Base-by-base conservation (phyloP, 176 grass and related monocot genomes). In the Cocos nucifera region DNA sequence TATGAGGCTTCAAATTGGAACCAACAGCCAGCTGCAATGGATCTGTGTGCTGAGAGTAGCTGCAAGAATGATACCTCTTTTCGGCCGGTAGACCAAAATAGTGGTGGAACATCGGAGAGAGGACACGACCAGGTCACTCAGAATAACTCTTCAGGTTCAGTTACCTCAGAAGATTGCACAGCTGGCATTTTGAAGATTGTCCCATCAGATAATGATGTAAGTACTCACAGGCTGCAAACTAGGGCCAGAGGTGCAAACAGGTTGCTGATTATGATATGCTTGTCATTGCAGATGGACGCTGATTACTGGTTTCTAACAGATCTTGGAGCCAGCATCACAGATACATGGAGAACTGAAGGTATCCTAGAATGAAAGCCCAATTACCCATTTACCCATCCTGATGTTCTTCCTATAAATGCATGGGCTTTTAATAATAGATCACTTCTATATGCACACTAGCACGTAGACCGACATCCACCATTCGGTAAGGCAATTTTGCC, bases 251-350 rank as follows among this genome's bases (percentile, higher is more conserved):
- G 23, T 5, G 22, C 17, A 23, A 48, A 63, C 17, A 56, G 19
- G 17, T 22, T 50, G 64, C 6, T 63, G 54, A 28, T 73, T 5
- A 58, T n/a, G 52, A 24, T 26, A 51, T 68, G 71, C 2, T 77
- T 75, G 16, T 51, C 75, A 61, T 69, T 88, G 68, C 87, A 96
- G 92, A 65, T 59, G 61, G 78, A 78, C 12, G 81, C 87, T 32
- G 92, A 96, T 82, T 96, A 96, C 76, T 96, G 92, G 92, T 55
- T 96, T 23, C 30, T 75, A 60, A 88, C 92, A 59, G 83, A 82
- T 15, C 4, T 57, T 51, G 69, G 71, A 5, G 75, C 52, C 24
- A 90, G 62, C 50, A 27, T 90, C 24, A 90, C 83, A 28, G 75
- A 90, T 75, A 81, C 75, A 50, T 96, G 92, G 92, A 69, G 55